Percentiles rank a stretch among this genome's conserved stretches.
These are phyloP conservation scores for Termitomyces sp. DNA, from an alignment of 1,284 basidiomycete genomes.

Conservation along the genomic window DNA sequence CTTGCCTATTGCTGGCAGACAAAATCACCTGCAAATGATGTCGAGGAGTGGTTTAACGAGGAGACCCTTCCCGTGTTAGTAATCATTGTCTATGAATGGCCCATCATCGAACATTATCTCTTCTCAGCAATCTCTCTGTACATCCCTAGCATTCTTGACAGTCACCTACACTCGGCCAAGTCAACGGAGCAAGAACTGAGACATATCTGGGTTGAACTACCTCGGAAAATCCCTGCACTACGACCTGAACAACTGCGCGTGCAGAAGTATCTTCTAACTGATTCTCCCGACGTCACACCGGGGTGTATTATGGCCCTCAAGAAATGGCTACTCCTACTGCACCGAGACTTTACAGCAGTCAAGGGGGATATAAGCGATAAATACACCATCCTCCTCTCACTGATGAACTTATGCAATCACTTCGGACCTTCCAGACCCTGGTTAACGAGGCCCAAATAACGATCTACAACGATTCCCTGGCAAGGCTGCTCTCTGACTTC, in stretches of 20 bases:
- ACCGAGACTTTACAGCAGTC: constrained; percentile 1
- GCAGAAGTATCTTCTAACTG: not conserved
- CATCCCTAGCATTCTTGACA: constrained; percentile 4
- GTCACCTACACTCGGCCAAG: constrained; percentile 2
- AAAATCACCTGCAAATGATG: not conserved
- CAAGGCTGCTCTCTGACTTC: constrained; percentile 3
- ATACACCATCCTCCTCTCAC: not conserved
- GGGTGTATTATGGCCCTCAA: constrained; percentile 12
- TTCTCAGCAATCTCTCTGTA: constrained; percentile 6
- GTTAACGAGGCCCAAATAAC: constrained; percentile 10
- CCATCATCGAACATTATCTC: constrained; percentile 8
- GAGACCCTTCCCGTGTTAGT: constrained; percentile 12
- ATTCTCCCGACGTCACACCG: constrained; percentile 3
- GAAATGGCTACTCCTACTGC: constrained; percentile 4
- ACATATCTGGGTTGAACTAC: not conserved
- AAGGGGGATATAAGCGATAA: not conserved
- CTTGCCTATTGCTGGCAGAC: constrained; percentile 5
- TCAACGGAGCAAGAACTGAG: constrained; percentile 7
- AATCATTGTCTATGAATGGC: constrained; percentile 7
- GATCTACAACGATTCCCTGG: not conserved
- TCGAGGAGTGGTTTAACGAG: constrained; percentile 12
- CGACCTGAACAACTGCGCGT: constrained; percentile 4
- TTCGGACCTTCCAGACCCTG: constrained; percentile 9
- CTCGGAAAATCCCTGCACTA: constrained; percentile 5
- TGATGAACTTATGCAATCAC: constrained; percentile 6